Percentiles rank a stretch among this genome's conserved stretches.
Conservation (phyloP, 2,329 filamentous ascomycete genomes). For the Pseudogymnoascus sp. region DNA sequence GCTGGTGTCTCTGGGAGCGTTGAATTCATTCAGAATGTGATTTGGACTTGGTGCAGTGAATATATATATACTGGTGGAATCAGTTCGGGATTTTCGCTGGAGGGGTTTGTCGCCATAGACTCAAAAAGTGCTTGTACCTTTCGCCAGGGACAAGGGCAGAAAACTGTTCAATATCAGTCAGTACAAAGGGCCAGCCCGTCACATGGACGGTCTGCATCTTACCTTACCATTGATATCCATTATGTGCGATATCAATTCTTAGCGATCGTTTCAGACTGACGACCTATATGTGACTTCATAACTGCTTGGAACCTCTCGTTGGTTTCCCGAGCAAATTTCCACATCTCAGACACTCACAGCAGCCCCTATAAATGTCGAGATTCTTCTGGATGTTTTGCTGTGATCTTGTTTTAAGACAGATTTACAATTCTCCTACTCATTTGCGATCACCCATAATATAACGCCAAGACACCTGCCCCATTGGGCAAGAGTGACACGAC, state of each 20-base stretch:
- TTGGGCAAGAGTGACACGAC: background rate
- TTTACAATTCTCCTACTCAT: background rate
- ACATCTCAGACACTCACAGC: background rate
- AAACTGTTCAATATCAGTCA: background rate
- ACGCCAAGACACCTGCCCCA: background rate
- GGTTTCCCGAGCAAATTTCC: background rate
- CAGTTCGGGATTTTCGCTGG: background rate
- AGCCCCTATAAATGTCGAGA: background rate
- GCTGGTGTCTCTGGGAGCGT: background rate
- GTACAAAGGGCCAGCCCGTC: background rate
- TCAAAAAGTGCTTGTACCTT: background rate
- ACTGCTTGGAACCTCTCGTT: background rate
- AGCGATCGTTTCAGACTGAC: background rate
- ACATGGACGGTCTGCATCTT: background rate
- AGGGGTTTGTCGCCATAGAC: background rate
- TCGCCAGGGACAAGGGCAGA: background rate
- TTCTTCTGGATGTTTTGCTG: background rate
- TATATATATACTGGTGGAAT: background rate
- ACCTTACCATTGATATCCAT: background rate
- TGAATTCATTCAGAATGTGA: background rate
- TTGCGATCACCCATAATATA: background rate
- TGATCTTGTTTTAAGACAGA: conserved; percentile 1
- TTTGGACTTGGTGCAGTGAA: background rate
- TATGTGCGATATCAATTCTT: background rate
- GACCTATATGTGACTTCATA: background rate